Base-by-base conservation (phyloP, 331 rosid genomes). In the Stylosanthes scabra region DNA sequence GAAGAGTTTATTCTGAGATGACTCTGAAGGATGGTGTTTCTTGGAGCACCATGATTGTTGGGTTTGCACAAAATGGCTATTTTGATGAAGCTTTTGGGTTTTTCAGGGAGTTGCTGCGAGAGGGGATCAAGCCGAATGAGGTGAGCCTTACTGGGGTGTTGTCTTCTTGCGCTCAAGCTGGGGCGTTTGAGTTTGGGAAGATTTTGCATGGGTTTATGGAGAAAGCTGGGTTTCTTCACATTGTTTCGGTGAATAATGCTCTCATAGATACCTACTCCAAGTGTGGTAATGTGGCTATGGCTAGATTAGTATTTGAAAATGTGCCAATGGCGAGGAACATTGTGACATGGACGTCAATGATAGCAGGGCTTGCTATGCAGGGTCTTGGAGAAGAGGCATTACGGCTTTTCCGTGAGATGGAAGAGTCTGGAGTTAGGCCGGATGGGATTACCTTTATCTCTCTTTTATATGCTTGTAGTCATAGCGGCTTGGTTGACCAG, bases 1-100 rank as follows among this genome's bases (percentile, higher is more conserved):
- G 61, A 67, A 71, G 76, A 70, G 76, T 74, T 64, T 93, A 91
- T 87, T 58, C 41, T 58, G 82, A 84, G 27, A 91, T 93, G 91
- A 83, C 81, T 27, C 13, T 80, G 59, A 86, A 81, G 79, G 93
- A 93, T 49, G 96, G 77, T 41, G 90, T 89, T 63, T 93, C 91
- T 25, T 93, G 96, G 97, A 89, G 97, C 80, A 93, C 87, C 27
- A 86, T 93, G 91, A 89, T 91, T 78, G 87, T 87, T 75, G 98
- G 93, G 82, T 88, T 86, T 83, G 78, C 91, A 63, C 93, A 85
- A 4, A 72, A 58, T 27, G 91, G 96, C 57, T 85, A 59, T 49
- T 89, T 91, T 76, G 76, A 88, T 58, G 82, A 85, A 72, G 91
- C 96, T 71, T 86, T 91, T 83, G 85, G 81, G 57, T 69, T 86